Base-by-base conservation (phyloP, 768 basidiomycete genomes). In the Phaeotremella skinneri region DNA sequence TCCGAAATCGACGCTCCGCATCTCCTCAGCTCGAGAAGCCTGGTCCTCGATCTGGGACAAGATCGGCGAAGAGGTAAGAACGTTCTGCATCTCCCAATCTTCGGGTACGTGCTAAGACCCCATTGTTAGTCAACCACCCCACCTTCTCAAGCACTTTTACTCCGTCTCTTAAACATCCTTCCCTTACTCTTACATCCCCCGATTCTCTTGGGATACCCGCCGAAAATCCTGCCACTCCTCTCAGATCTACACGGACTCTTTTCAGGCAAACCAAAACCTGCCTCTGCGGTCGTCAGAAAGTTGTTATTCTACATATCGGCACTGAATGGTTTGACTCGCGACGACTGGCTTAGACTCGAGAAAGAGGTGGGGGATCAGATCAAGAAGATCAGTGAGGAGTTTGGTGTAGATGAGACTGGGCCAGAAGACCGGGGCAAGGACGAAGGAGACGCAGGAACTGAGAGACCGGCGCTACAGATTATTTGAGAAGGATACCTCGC, bases 11-110 rank as follows among this genome's bases (percentile, higher is more conserved):
- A 74, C 68, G 2, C 49, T 64, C 2, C 65, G 72, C 16, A 58
- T 68, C 55, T 41, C 43, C 14, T 55, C 60, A 2, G 45, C 49
- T 7, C 47, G 67, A 49, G 62, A 63, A 20, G 72, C 72, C 6
- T 74, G 65, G 57, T 53, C 64, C 3, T 54, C 58, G 4, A 55
- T 68, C 4, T 74, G 72, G 72, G 69, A 70, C 17, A 41, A 34
- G 2, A 64, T 74, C 13, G 64, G 63, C 25, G n/a, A 43, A 2
- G 52, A 50, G 17, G 67, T 68, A 21, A 53, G 61, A 25, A 17
- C 14, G 13, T n/a, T 30, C 21, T 21, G 17, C 20, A 6, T 30
- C 17, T 37, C 6, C 25, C n/a, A 20, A 23, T 4, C 27, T n/a
- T 42, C 9, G 9, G 7, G 7, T 7, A 37, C 34, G 17, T 45